Evolutionary conservation across 495 filamentous ascomycete genomes (phyloP).

Genomic region (Aspergillus asperescens): DNA sequence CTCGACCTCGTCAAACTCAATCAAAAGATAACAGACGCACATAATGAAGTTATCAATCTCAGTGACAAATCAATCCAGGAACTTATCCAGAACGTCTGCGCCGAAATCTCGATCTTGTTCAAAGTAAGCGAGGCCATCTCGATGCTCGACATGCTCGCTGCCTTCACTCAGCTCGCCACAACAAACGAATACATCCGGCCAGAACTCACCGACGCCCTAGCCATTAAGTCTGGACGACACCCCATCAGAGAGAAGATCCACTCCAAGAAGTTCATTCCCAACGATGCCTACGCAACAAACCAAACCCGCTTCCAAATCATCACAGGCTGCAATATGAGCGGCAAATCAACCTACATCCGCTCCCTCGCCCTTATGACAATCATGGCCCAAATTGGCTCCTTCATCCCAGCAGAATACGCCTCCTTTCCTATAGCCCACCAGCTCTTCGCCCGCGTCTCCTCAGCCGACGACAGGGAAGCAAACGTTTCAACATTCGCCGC

Average conservation of each 20-base stretch:
- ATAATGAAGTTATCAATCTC: slow-evolving; percentile 74
- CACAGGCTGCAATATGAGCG: slow-evolving; percentile 97
- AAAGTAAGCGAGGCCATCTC: slow-evolving; percentile 78
- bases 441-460: slow-evolving; percentile 80
- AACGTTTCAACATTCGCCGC: slow-evolving; percentile 91
- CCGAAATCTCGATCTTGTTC: slow-evolving; percentile 65
- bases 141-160: slow-evolving; percentile 85
- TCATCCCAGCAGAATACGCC: slow-evolving; percentile 80
- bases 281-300: slow-evolving; percentile 78
- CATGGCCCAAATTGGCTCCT: slow-evolving; percentile 91
- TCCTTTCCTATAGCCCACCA: slow-evolving; percentile 74
- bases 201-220: slow-evolving; percentile 65
- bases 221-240: slow-evolving; percentile 76
- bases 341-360: slow-evolving; percentile 95
- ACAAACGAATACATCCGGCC: slow-evolving; percentile 77
- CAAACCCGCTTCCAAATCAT: slow-evolving; percentile 84
- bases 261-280: slow-evolving; percentile 66
- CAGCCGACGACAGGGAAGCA: slow-evolving; percentile 81
- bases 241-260: slow-evolving; percentile 76
- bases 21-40: slow-evolving; percentile 68
- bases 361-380: slow-evolving; percentile 77
- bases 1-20: slow-evolving; percentile 73
- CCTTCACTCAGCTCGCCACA: slow-evolving; percentile 75
- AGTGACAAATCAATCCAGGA: slow-evolving; percentile 63
- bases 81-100: slow-evolving; percentile 61